These are phyloP conservation scores for Dendrobium nobile DNA, from an alignment of 106 monocot species.

Conservation along the genomic window DNA sequence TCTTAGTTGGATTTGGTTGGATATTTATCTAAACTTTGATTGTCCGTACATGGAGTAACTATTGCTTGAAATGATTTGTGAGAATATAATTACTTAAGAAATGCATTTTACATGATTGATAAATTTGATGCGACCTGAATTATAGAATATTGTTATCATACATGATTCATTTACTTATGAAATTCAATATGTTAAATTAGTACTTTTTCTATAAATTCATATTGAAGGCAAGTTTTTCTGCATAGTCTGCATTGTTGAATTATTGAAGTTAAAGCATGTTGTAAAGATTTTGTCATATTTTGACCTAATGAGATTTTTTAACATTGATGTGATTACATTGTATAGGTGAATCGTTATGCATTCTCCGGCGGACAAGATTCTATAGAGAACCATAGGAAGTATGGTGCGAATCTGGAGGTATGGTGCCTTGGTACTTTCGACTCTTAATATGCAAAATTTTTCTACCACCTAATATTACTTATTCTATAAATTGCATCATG, in stretches of 20 bases:
- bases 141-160: neutral
- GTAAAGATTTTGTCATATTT: neutral
- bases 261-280: neutral
- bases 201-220: neutral
- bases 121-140: neutral
- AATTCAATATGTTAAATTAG: neutral
- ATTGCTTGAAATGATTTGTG: neutral
- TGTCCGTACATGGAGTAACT: neutral
- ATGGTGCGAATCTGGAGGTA: slow-evolving; percentile 97
- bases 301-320: neutral
- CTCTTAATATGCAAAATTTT: neutral
- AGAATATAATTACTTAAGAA: neutral
- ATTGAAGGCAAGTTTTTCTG: neutral
- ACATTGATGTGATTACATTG: neutral
- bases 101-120: too few species aligned
- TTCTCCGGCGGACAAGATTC: slow-evolving; percentile 97
- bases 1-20: too few species aligned
- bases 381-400: slow-evolving; percentile 84
- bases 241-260: neutral
- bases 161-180: neutral
- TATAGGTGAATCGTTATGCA: slow-evolving; percentile 86
- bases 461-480: neutral
- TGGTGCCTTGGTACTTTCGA: neutral
- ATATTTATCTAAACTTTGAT: too few species aligned
- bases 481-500: slow-evolving; percentile 3